phyloP scores from a whole-genome alignment of 129 eudicot genomes.

The Gnaphalium uliginosum region DNA sequence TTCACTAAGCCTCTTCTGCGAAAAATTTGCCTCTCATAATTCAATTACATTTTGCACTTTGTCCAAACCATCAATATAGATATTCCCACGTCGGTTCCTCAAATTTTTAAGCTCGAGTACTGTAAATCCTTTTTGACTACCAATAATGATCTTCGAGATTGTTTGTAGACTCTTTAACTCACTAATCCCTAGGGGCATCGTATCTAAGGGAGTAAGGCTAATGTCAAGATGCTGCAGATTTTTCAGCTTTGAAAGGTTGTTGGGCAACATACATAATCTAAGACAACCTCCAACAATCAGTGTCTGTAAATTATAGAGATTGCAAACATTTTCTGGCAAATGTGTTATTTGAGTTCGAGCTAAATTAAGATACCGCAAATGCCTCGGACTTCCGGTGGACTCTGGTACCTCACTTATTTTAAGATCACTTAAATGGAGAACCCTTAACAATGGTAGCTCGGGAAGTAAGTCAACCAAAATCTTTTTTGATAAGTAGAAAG shows the following conservation, averaged over 20 bases:
- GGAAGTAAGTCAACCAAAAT: conserved; percentile 24
- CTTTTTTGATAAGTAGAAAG: conserved; percentile 32
- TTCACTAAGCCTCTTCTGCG: conserved; percentile 23
- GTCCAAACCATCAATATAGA: conserved; percentile 4
- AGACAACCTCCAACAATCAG: conserved; percentile 35
- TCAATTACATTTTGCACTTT: background rate
- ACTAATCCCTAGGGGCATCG: conserved; percentile 41
- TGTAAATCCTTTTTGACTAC: conserved; percentile 18
- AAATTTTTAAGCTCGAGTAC: conserved; percentile 23
- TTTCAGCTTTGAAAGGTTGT: conserved; percentile 16
- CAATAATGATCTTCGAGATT: conserved; percentile 31
- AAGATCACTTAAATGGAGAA: conserved; percentile 15
- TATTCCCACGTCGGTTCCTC: background rate
- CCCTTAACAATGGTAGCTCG: conserved; percentile 19
- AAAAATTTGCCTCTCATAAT: background rate
- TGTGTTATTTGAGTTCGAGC: conserved; percentile 4
- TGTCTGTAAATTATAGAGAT: conserved; percentile 43
- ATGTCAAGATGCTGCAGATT: conserved; percentile 47
- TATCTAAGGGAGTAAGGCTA: conserved; percentile 33
- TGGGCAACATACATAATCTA: conserved; percentile 27
- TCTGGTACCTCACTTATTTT: conserved; percentile 22
- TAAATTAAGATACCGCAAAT: conserved; percentile 36
- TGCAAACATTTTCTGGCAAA: conserved; percentile 32
- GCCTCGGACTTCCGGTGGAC: conserved; percentile 22
- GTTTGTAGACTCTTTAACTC: conserved; percentile 20